A percentile compares a stretch with the other conserved stretches of the same genome.
Conservation (phyloP, 2,329 filamentous ascomycete genomes). For the Colletotrichum kahawae region DNA sequence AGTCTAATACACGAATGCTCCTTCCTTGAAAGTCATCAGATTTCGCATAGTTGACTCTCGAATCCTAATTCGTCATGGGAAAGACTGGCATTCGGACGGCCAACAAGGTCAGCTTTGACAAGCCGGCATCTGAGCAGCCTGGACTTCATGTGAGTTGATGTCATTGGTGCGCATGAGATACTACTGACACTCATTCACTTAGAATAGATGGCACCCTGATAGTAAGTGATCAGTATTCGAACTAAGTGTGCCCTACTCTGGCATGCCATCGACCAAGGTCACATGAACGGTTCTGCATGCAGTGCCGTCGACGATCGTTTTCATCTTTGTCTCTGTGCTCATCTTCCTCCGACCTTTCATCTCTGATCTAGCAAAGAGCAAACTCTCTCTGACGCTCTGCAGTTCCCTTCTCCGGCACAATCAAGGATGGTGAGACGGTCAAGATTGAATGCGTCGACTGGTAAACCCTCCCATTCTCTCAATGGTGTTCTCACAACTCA, state of each 20-base stretch:
- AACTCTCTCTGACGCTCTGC: background rate
- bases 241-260: background rate
- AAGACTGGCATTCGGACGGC: constrained; percentile 66
- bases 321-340: background rate
- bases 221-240: constrained; percentile 52
- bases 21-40: background rate
- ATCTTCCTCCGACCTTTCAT: background rate
- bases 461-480: constrained; percentile 38
- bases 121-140: constrained; percentile 71
- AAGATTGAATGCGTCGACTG: constrained; percentile 94
- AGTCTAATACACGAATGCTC: background rate
- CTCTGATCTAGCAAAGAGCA: background rate
- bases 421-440: constrained; percentile 84
- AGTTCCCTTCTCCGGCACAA: constrained; percentile 77
- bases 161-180: background rate
- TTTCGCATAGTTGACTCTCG: background rate
- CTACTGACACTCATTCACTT: background rate
- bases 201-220: constrained; percentile 95
- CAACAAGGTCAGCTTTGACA: constrained; percentile 75
- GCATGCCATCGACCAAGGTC: background rate
- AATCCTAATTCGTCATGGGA: constrained; percentile 53
- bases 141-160: constrained; percentile 67
- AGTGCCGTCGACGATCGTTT: background rate
- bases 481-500: constrained; percentile 5
- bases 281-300: background rate